A percentile compares a stretch with the other conserved stretches of the same genome.
Conservation (phyloP, 306 rosid species). For the Inga laurina region DNA sequence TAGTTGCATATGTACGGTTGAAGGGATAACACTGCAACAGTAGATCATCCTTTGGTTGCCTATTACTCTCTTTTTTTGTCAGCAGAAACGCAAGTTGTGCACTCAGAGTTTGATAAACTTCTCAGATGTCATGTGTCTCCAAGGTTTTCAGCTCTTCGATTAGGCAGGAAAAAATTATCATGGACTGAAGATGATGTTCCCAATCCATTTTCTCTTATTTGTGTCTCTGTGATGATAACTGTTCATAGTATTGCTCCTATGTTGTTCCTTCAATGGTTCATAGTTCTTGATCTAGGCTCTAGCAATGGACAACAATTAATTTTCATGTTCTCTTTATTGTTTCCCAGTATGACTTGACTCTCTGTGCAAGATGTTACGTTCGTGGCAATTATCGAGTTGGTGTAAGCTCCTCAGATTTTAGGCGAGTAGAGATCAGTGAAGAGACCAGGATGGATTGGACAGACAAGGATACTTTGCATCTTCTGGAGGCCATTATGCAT, state of each 20-base stretch:
- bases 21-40: not conserved
- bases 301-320: not conserved
- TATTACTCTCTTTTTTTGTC: not conserved
- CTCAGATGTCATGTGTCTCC: not conserved
- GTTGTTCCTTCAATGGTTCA: not conserved
- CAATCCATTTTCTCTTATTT: not conserved
- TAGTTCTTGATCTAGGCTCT: not conserved
- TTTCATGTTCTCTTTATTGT: slow-evolving; percentile 9
- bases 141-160: not conserved
- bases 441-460: slow-evolving; percentile 72
- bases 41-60: not conserved
- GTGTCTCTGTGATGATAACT: not conserved
- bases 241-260: not conserved
- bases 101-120: not conserved
- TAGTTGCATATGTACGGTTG: not conserved
- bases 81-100: not conserved
- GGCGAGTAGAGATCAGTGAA: slow-evolving; percentile 89
- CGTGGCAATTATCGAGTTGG: slow-evolving; percentile 91
- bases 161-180: not conserved
- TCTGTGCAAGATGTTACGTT: slow-evolving; percentile 96
- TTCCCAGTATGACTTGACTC: slow-evolving; percentile 73
- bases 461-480: slow-evolving; percentile 81
- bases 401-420: slow-evolving; percentile 77
- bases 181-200: not conserved
- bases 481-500: slow-evolving; percentile 77